Evolutionary conservation across 345 rosid species (phyloP).

Genomic region (Rhodamnia rubescens): DNA sequence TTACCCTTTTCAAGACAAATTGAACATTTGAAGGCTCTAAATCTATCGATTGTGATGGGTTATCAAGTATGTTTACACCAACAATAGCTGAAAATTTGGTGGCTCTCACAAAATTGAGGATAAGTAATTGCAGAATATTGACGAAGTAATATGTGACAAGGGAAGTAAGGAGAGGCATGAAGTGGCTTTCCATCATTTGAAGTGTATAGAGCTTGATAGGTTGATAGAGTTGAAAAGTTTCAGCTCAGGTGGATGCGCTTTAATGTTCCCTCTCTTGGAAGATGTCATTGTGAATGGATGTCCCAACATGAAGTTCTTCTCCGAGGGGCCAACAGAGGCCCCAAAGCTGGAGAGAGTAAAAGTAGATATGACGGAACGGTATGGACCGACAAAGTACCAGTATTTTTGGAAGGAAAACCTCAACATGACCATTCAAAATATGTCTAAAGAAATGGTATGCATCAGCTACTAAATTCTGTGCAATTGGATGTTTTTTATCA

Average conservation of each 20-base stretch:
- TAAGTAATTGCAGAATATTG: not conserved
- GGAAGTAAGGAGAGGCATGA: not conserved
- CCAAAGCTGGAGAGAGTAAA: not conserved
- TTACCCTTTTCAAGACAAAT: too few relatives aligned
- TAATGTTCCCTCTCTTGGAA: not conserved
- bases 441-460: not conserved
- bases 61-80: not conserved
- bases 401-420: not conserved
- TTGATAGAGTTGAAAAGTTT: not conserved
- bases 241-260: not conserved
- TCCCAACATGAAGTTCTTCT: not conserved
- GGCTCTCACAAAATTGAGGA: not conserved
- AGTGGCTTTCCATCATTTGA: not conserved
- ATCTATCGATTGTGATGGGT: too few relatives aligned
- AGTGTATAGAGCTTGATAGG: not conserved
- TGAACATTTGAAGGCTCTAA: too few relatives aligned
- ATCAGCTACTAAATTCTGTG: fast-evolving
- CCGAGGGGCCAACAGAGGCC: fast-evolving
- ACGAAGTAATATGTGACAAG: not conserved
- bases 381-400: too few relatives aligned
- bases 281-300: not conserved
- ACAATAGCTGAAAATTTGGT: not conserved
- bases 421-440: not conserved
- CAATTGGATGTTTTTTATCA: not conserved
- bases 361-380: too few relatives aligned